Evolutionary conservation across 345 rosid species (phyloP).

Genomic region (Acer campestre): DNA sequence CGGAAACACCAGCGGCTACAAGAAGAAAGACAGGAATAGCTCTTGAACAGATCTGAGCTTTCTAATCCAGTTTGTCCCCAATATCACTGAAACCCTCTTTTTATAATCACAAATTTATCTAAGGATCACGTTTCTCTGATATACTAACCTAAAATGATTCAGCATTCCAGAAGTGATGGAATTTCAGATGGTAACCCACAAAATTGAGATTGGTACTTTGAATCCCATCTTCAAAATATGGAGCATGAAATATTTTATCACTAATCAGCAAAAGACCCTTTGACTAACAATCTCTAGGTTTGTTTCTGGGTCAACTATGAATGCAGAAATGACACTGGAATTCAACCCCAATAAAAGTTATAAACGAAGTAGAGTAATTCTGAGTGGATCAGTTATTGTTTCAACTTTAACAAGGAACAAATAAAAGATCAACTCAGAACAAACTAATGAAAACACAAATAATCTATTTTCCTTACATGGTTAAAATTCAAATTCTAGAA

Average conservation of each 20-base stretch:
- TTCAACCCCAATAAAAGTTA: too few species aligned
- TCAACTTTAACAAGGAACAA: too few species aligned
- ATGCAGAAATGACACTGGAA: too few species aligned
- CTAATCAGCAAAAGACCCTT: too few species aligned
- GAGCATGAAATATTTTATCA: background rate
- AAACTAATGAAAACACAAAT: too few species aligned
- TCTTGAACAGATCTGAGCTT: background rate
- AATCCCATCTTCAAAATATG: background rate
- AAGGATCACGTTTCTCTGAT: background rate
- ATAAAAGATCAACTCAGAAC: background rate
- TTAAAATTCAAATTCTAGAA: too few species aligned
- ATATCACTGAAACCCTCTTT: background rate
- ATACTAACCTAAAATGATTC: background rate
- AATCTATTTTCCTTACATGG: too few species aligned
- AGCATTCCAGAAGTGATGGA: background rate
- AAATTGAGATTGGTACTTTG: too few species aligned
- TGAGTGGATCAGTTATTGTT: background rate
- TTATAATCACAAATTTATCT: background rate
- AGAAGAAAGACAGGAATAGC: background rate
- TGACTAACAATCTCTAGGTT: too few species aligned
- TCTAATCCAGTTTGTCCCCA: too few species aligned
- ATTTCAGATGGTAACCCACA: background rate
- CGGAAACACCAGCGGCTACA: background rate
- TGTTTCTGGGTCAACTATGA: too few species aligned
- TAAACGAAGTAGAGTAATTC: background rate